phyloP scores from a whole-genome alignment of 345 rosid species.

The Populus pruinosa region DNA sequence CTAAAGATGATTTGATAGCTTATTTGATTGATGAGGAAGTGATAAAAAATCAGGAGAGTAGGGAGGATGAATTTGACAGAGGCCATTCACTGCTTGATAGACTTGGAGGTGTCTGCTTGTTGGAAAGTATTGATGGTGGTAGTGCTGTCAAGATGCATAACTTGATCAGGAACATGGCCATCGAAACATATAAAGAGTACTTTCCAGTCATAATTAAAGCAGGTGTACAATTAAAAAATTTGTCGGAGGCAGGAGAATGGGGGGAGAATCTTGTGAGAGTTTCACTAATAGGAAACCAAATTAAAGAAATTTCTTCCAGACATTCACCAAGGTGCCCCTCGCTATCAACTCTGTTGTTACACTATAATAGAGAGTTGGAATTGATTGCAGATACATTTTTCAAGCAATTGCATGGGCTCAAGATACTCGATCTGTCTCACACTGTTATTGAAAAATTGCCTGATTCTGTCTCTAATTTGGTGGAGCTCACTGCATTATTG shows the following conservation, averaged over 20 bases:
- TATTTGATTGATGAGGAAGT: slow-evolving; percentile 19
- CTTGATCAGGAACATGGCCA: slow-evolving; percentile 19
- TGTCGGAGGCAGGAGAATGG: background rate
- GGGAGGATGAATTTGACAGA: background rate
- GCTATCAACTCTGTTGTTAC: background rate
- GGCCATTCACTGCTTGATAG: slow-evolving; percentile 11
- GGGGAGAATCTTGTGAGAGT: slow-evolving; percentile 3
- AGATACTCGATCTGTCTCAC: background rate
- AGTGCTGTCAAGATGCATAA: slow-evolving; percentile 18
- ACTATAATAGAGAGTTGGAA: background rate
- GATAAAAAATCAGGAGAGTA: background rate
- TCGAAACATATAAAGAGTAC: too few relatives aligned
- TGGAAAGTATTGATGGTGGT: slow-evolving; percentile 5
- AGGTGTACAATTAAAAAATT: background rate
- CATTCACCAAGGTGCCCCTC: slow-evolving; percentile 6
- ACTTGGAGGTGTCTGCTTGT: slow-evolving; percentile 3
- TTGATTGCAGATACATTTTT: background rate
- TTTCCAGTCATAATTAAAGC: background rate
- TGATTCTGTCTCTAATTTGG: slow-evolving; percentile 8
- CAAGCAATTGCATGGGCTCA: background rate
- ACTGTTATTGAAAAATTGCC: background rate
- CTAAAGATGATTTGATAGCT: slow-evolving; percentile 3
- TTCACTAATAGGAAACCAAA: slow-evolving; percentile 6
- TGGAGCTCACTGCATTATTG: slow-evolving; percentile 14
- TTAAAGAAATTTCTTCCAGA: background rate